Base-by-base conservation (phyloP, 805 yeast species). In the Schwanniomyces pseudopolymorphus region DNA sequence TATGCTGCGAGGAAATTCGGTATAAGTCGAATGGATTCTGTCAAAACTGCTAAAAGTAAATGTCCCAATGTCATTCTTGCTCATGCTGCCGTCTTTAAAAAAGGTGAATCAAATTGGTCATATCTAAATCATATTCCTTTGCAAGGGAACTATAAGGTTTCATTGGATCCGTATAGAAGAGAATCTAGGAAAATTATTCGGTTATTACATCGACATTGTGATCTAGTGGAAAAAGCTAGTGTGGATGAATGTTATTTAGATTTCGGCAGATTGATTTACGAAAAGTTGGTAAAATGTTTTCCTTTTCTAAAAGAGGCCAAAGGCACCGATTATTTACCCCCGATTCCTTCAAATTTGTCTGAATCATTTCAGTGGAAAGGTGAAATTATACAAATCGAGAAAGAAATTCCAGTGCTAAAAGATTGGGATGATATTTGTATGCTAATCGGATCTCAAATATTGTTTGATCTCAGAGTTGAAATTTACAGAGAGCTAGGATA, bases 221-320 rank as follows among this genome's bases (percentile, higher is more conserved):
- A 81, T 47, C 55, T 76, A 13, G 89, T 89, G 0, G 96, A 94
- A 63, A 91, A 91, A 67, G 98, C 97, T 0, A 89, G 97, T 66
- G 94, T 91, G 16, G 99, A 94, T 66, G 99, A 94, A 66, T 84
- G 90, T 41, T 94, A 86, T 60, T 53, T 94, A 54, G 97, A 94
- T 66, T 63, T 94, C 35, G 96, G 97, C 0, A 69, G 86, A 33
- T 54, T 79, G 20, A 79, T 89, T 0, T 75, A 79, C 54, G 48
- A 61, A 1, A 67, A 60, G 42, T 63, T 83, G 9, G 39, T 74
- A 2, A 66, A 66, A 10, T 33, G 64, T 2, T 78, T 79, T 42
- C 92, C 95, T 0, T 58, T 67, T 6, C 49, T 84, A 14, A 36
- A 39, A 13, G 52, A 51, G 4, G 42, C 55, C 52, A 14, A 35